Evolutionary conservation across 2,329 filamentous ascomycete species (phyloP), one percentile per base, ranked within the genome.

Genomic region (Metarhizium brunneum): DNA sequence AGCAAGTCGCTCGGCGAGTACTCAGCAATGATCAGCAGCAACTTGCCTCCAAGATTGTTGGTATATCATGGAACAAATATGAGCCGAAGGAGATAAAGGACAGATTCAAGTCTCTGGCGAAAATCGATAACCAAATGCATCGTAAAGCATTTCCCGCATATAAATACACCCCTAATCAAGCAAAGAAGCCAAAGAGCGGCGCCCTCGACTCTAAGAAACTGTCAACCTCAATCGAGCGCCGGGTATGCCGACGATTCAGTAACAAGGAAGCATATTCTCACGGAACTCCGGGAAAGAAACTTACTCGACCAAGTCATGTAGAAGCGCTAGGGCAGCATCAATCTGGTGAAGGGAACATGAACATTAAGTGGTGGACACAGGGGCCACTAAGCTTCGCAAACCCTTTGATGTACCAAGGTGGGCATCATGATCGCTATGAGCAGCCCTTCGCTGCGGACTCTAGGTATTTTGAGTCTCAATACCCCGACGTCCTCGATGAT

Each of bases 1-100:
- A 95, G 58, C 88, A 94, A 59, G 80, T 91, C 36, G 90, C 89
- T n/a, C 52, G 54, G 57, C 96, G 96, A 71, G 78, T 82, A 53
- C 89, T 85, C 77, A 89, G 88, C 63, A 76, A 94, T 64, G 92
- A 94, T 70, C 96, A 97, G 72, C 92, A 99, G 69, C 92, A 99
- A 69, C 77, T 94, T 40, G 88, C 97, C 30, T 97, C 92, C 2
- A 84, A 85, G 49, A 83, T 94, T n/a, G 90, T 90, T 56, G 94
- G 92, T 32, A 77, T 83, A 55, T 92, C 89, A 65, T 99, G 94
- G 94, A 62, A 54, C 14, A 82, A 84, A 5, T 72, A 90, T 63
- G 94, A 97, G 69, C 79, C 88, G 0, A 73, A 82, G n/a, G 77
- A 82, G 47, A 70, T 96, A 57, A 84, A 86, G 55, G 81, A 86